A percentile compares a stretch with the other conserved stretches of the same genome.
Conservation (phyloP, 306 rosid species). For the Vigna trinervia region DNA sequence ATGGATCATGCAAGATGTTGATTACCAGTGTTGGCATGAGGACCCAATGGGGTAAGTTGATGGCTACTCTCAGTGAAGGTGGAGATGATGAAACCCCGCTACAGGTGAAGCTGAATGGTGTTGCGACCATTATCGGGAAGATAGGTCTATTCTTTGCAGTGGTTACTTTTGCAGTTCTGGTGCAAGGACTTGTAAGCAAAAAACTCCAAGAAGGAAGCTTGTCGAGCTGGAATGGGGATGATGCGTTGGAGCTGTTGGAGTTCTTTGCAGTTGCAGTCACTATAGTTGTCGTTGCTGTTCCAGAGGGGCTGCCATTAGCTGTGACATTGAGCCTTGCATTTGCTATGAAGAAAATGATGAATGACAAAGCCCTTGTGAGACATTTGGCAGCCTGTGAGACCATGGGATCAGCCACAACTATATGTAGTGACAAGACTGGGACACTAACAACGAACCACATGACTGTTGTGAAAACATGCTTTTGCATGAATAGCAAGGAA, state of each 20-base stretch:
- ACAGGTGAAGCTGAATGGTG: constrained; percentile 96
- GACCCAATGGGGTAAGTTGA: constrained; percentile 98
- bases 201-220: constrained; percentile 69
- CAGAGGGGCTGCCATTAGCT: constrained; percentile 95
- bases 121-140: constrained; percentile 94
- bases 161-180: constrained; percentile 83
- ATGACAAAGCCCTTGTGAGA: constrained; percentile 94
- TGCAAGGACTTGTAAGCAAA: constrained; percentile 71
- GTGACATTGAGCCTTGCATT: constrained; percentile 98
- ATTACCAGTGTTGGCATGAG: constrained; percentile 95
- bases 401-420: constrained; percentile 96
- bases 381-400: constrained; percentile 98
- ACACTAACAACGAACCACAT: constrained; percentile 93
- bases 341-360: constrained; percentile 99
- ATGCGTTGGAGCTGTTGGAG: constrained; percentile 76
- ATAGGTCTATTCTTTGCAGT: constrained; percentile 88
- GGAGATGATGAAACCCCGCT: constrained; percentile 98
- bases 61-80: constrained; percentile 96
- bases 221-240: constrained; percentile 85
- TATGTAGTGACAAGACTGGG: constrained; percentile 97
- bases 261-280: constrained; percentile 93
- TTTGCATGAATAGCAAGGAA: constrained; percentile 75
- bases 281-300: constrained; percentile 97
- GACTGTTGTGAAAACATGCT: constrained; percentile 95
- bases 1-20: constrained; percentile 94